phyloP scores from a whole-genome alignment of 2,329 filamentous ascomycete genomes.

The Leptosphaerulina australis region DNA sequence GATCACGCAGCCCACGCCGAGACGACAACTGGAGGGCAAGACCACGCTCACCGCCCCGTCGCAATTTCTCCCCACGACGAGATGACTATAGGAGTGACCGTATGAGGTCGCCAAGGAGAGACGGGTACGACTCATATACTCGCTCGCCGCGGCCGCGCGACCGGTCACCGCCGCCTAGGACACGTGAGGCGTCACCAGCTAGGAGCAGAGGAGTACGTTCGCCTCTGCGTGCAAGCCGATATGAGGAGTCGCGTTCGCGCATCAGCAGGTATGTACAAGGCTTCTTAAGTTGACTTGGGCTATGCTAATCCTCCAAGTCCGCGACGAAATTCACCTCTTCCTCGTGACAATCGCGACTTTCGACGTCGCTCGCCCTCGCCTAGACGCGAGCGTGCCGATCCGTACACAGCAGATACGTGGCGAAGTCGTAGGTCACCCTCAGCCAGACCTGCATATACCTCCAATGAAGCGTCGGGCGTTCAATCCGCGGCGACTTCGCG shows the following conservation, averaged over 20 bases:
- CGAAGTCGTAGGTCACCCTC: constrained; percentile 61
- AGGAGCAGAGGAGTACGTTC: constrained; percentile 55
- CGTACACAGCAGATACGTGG: constrained; percentile 57
- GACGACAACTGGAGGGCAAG: constrained; percentile 53
- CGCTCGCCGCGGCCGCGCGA: constrained; percentile 52
- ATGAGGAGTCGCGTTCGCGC: constrained; percentile 54
- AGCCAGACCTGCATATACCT: constrained; percentile 44
- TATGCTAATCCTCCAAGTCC: constrained; percentile 31
- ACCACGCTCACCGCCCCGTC: constrained; percentile 57
- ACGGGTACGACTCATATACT: constrained; percentile 48
- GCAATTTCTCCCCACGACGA: constrained; percentile 49
- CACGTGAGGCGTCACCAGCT: constrained; percentile 55
- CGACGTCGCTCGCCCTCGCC: constrained; percentile 62
- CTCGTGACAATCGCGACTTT: constrained; percentile 53
- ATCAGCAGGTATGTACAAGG: constrained; percentile 38
- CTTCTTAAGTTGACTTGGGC: not conserved
- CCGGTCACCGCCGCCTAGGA: constrained; percentile 52
- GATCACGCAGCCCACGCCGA: constrained; percentile 50
- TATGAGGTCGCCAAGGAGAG: constrained; percentile 50
- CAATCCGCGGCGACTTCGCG: constrained; percentile 64
- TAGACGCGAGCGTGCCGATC: constrained; percentile 57
- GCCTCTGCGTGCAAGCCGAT: constrained; percentile 49
- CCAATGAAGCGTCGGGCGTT: constrained; percentile 58
- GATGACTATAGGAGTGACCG: constrained; percentile 47
- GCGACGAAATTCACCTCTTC: constrained; percentile 52